phyloP scores from a whole-genome alignment of 208 protist genomes.

The Acanthamoeba rhysodes region DNA sequence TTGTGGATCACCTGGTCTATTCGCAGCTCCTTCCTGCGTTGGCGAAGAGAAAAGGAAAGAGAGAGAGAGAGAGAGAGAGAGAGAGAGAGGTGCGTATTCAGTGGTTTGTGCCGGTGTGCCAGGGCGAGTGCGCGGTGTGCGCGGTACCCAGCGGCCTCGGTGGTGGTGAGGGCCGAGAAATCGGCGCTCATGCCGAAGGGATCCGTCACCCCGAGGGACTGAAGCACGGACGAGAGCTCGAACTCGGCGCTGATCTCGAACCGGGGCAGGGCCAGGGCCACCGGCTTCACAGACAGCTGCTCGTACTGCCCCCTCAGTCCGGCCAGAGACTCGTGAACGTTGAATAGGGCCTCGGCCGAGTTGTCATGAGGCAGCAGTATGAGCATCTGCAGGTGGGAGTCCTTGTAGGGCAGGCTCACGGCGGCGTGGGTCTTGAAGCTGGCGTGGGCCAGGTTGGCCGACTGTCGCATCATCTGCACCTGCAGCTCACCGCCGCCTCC shows the following conservation, averaged over 20 bases:
- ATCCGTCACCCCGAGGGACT: background rate
- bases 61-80: background rate
- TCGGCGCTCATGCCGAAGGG: slow-evolving; percentile 6
- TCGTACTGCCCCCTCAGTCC: background rate
- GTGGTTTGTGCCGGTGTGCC: background rate
- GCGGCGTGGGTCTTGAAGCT: background rate
- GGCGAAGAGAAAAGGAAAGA: background rate
- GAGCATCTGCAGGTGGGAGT: background rate
- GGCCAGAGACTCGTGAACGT: background rate
- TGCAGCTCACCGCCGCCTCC: no score
- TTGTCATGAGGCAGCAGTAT: slow-evolving; percentile 2
- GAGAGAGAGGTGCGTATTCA: background rate
- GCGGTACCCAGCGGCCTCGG: background rate
- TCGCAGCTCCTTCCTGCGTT: background rate
- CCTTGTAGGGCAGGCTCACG: slow-evolving; percentile 19
- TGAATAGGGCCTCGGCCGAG: background rate
- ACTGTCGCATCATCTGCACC: slow-evolving; percentile 28
- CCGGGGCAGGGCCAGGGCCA: background rate
- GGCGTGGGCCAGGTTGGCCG: background rate
- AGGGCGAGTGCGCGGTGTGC: background rate
- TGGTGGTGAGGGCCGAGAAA: background rate
- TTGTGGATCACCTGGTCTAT: slow-evolving; percentile 47
- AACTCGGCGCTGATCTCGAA: background rate
- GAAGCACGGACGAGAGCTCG: background rate
- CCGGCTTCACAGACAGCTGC: background rate